phyloP scores from a whole-genome alignment of 2,329 filamentous ascomycete species.

The Colletotrichum lupini region DNA sequence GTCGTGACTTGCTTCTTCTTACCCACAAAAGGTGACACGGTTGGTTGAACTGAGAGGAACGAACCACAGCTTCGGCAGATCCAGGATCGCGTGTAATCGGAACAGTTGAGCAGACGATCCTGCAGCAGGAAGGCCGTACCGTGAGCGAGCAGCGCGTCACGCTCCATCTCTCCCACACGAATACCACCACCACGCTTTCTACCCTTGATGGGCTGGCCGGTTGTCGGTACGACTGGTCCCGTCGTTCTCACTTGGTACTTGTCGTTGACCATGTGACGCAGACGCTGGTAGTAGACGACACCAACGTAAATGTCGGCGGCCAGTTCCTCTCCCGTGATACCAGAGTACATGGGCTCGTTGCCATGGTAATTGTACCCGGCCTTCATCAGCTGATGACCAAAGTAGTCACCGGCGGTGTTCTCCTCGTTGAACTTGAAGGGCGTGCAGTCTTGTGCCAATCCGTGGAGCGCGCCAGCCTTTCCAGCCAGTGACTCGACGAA shows the following conservation, averaged over 20 bases:
- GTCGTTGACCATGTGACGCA: slow-evolving; percentile 99
- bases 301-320: slow-evolving; percentile 96
- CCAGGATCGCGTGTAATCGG: slow-evolving; percentile 90
- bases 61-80: slow-evolving; percentile 90
- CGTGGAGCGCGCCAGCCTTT: slow-evolving; percentile 93
- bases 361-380: slow-evolving; percentile 98
- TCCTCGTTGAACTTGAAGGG: slow-evolving; percentile 96
- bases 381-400: slow-evolving; percentile 93
- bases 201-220: slow-evolving; percentile 96
- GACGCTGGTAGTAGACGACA: slow-evolving; percentile 96
- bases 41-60: slow-evolving; percentile 89
- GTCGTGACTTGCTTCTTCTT: slow-evolving; percentile 75
- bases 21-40: slow-evolving; percentile 72
- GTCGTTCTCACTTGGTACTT: slow-evolving; percentile 99
- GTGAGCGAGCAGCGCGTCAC: slow-evolving; percentile 93
- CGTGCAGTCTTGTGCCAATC: slow-evolving; percentile 94
- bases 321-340: slow-evolving; percentile 94
- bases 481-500: slow-evolving; percentile 97
- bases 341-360: slow-evolving; percentile 98
- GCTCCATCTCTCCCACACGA: slow-evolving; percentile 99
- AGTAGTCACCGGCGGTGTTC: slow-evolving; percentile 92
- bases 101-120: slow-evolving; percentile 96
- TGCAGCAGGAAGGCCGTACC: slow-evolving; percentile 95
- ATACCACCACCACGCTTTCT: slow-evolving; percentile 97
- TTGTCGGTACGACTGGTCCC: slow-evolving; percentile 88